Conservation (phyloP, 2,329 filamentous ascomycete species). For the Mollisiaceae sp. region DNA sequence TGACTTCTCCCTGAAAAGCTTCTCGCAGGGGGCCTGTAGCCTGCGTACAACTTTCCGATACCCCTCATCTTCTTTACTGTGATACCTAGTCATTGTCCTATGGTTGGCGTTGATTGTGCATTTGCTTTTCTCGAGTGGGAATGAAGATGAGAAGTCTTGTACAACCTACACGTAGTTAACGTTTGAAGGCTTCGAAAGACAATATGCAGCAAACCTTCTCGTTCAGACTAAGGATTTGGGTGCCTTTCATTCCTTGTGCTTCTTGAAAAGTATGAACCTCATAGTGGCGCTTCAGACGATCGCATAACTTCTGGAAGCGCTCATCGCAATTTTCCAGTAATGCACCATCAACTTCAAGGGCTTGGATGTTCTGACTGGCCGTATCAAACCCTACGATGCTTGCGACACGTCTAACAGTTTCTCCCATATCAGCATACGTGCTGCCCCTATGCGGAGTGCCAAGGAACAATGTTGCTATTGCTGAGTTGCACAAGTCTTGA, state of each 20-base stretch:
- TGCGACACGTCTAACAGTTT: not conserved
- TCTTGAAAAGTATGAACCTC: not conserved
- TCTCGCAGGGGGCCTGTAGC: too few relatives aligned
- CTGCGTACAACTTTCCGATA: constrained; percentile 2
- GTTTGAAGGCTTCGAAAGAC: not conserved
- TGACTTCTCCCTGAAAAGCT: too few relatives aligned
- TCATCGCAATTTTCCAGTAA: not conserved
- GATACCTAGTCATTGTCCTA: not conserved
- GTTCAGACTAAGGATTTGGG: not conserved
- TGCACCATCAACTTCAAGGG: not conserved
- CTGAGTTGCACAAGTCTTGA: not conserved
- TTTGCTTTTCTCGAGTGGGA: not conserved
- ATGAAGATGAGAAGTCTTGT: not conserved
- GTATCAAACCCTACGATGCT: not conserved
- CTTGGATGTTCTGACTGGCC: not conserved
- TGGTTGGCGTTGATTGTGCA: not conserved
- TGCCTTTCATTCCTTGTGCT: not conserved
- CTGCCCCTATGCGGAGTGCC: not conserved
- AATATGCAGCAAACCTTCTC: not conserved
- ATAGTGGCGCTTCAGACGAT: not conserved
- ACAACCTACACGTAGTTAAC: not conserved
- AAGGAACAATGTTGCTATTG: not conserved
- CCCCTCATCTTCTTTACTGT: not conserved
- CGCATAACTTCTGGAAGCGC: not conserved
- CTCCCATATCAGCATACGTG: not conserved